These are phyloP conservation scores for Globisporangium viniferum DNA, from an alignment of 352 stramenopile species.

Conservation along the genomic window DNA sequence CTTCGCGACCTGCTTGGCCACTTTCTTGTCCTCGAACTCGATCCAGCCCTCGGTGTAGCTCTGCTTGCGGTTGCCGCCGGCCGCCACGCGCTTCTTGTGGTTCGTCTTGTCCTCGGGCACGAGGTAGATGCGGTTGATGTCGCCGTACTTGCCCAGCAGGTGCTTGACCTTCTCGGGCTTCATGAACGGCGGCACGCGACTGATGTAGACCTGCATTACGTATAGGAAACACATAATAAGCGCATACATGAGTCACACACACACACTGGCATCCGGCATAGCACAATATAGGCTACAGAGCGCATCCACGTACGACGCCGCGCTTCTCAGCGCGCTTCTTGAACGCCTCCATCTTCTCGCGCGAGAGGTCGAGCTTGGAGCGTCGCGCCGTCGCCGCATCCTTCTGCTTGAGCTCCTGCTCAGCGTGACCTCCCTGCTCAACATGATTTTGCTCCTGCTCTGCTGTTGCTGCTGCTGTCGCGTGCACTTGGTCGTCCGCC, in stretches of 20 bases:
- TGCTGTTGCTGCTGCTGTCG: constrained; percentile 6
- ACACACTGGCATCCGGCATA: not conserved
- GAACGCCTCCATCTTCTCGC: constrained; percentile 49
- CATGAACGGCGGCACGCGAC: constrained; percentile 95
- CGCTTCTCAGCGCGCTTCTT: constrained; percentile 48
- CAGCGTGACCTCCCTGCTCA: not conserved
- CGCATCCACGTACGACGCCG: constrained; percentile 33
- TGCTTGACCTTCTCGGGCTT: constrained; percentile 95
- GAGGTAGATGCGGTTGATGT: constrained; percentile 95
- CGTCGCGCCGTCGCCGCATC: not conserved
- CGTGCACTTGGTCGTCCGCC: constrained; percentile 2
- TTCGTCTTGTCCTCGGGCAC: constrained; percentile 93
- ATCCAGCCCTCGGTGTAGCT: constrained; percentile 98
- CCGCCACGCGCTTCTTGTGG: constrained; percentile 89
- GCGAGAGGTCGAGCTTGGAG: constrained; percentile 13
- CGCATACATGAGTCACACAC: not conserved
- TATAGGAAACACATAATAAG: not conserved
- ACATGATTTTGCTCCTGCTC: not conserved
- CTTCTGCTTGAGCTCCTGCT: not conserved
- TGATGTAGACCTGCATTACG: constrained; percentile 87
- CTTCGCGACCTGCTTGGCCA: constrained; percentile 92
- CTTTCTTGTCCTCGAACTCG: constrained; percentile 97
- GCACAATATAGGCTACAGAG: not conserved
- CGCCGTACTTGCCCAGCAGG: constrained; percentile 90
- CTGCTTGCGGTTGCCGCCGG: constrained; percentile 86